These are phyloP conservation scores for Schoenoplectus tabernaemontani DNA, from an alignment of 202 grass and related monocot species.

Conservation along the genomic window DNA sequence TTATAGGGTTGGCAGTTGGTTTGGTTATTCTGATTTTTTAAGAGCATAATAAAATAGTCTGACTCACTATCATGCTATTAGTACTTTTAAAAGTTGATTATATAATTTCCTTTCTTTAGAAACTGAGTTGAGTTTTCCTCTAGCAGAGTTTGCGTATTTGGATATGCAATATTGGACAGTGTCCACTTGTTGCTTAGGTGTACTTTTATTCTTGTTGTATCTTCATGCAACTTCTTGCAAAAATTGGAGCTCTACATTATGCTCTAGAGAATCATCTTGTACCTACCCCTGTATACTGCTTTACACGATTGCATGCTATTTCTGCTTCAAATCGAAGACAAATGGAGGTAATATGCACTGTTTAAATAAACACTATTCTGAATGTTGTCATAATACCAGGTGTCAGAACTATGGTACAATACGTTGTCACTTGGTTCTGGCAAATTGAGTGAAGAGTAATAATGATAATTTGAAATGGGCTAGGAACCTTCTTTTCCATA, in stretches of 20 bases:
- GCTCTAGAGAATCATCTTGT: slow-evolving; percentile 28
- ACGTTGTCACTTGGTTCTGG: background rate
- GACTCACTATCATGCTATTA: background rate
- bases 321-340: slow-evolving; percentile 39
- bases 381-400: background rate
- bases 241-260: slow-evolving; percentile 22
- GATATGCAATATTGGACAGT: slow-evolving; percentile 81
- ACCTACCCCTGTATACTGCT: slow-evolving; percentile 29
- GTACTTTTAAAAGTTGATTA: background rate
- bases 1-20: background rate
- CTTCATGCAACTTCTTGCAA: slow-evolving; percentile 30
- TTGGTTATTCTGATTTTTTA: background rate
- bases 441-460: slow-evolving; percentile 1
- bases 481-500: background rate
- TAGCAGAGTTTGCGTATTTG: slow-evolving; percentile 54
- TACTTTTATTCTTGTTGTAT: slow-evolving; percentile 65
- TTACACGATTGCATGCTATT: slow-evolving; percentile 30
- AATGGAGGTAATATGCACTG: slow-evolving; percentile 41
- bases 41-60: background rate
- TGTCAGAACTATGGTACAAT: background rate
- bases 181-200: slow-evolving; percentile 51
- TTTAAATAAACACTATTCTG: background rate
- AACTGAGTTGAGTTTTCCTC: slow-evolving; percentile 24
- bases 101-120: slow-evolving; percentile 1
- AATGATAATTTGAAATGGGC: background rate